These are phyloP conservation scores for Phaeosphaeriaceae sp. DNA, from an alignment of 2,329 filamentous ascomycete species.

Conservation along the genomic window DNA sequence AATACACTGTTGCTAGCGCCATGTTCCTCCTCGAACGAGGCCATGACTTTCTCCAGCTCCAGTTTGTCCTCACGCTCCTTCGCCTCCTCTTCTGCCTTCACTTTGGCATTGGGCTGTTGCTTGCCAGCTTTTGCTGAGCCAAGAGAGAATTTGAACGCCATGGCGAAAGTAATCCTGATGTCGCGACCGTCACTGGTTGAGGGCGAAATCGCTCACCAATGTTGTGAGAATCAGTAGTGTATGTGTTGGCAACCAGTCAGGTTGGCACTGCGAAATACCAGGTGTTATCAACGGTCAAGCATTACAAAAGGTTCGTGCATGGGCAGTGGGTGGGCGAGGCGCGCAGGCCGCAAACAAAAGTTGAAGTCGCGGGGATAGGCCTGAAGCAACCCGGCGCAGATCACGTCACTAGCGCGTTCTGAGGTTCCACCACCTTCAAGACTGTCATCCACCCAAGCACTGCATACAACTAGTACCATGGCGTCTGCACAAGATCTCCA, in stretches of 20 bases:
- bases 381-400: constrained; percentile 13
- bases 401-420: constrained; percentile 21
- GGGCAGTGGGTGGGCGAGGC: too few species aligned
- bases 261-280: too few species aligned
- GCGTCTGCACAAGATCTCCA: constrained; percentile 50
- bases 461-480: constrained; percentile 23
- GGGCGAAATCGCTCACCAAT: too few species aligned
- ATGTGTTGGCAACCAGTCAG: too few species aligned
- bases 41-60: constrained; percentile 39
- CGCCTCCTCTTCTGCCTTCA: constrained; percentile 39
- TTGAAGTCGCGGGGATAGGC: constrained; percentile 14
- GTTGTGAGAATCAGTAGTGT: too few species aligned
- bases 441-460: too few species aligned
- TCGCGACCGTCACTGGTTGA: too few species aligned
- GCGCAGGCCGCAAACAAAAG: constrained; percentile 5
- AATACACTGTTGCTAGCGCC: constrained; percentile 30
- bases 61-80: constrained; percentile 41
- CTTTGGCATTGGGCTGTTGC: constrained; percentile 31
- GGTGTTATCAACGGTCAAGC: too few species aligned
- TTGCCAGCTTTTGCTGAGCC: constrained; percentile 32
- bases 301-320: too few species aligned
- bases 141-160: constrained; percentile 41
- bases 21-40: constrained; percentile 40
- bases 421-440: too few species aligned
- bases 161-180: constrained; percentile 7